Evolutionary conservation across 176 grass and related monocot species (phyloP).

Genomic region (Aegilops tauschii): DNA sequence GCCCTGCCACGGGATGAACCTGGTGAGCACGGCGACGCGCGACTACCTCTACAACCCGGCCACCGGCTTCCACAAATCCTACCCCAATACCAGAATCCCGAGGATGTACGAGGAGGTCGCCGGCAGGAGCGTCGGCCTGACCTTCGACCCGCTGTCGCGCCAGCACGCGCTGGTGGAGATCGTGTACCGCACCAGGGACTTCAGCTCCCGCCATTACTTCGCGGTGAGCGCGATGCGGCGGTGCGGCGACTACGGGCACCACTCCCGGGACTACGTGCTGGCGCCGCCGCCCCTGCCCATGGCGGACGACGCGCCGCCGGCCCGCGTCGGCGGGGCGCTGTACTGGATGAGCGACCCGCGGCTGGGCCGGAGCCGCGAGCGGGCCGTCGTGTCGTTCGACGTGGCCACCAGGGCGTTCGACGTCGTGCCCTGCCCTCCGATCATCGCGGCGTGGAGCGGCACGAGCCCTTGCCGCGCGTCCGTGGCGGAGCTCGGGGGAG

Average conservation of each 20-base stretch:
- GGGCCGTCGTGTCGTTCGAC: neutral
- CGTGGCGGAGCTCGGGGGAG: neutral
- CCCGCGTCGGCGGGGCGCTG: neutral
- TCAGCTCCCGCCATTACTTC: neutral
- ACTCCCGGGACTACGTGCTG: neutral
- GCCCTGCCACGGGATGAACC: constrained; percentile 32
- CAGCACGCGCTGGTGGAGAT: neutral
- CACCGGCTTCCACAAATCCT: neutral
- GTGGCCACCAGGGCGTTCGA: neutral
- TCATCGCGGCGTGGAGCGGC: neutral
- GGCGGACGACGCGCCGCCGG: neutral
- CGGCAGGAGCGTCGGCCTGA: neutral
- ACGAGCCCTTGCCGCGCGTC: neutral
- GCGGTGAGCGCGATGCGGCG: neutral
- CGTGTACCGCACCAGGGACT: neutral
- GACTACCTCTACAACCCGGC: constrained; percentile 22
- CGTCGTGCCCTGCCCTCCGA: neutral
- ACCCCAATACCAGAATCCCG: neutral
- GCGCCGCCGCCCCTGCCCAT: constrained; percentile 1
- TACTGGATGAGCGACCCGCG: constrained; percentile 32
- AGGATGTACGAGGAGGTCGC: neutral
- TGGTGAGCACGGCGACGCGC: neutral
- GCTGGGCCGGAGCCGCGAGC: neutral
- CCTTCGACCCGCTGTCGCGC: neutral
- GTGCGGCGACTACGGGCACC: neutral